Conservation (phyloP, 352 stramenopile species). For the Ophiocytium majus region DNA sequence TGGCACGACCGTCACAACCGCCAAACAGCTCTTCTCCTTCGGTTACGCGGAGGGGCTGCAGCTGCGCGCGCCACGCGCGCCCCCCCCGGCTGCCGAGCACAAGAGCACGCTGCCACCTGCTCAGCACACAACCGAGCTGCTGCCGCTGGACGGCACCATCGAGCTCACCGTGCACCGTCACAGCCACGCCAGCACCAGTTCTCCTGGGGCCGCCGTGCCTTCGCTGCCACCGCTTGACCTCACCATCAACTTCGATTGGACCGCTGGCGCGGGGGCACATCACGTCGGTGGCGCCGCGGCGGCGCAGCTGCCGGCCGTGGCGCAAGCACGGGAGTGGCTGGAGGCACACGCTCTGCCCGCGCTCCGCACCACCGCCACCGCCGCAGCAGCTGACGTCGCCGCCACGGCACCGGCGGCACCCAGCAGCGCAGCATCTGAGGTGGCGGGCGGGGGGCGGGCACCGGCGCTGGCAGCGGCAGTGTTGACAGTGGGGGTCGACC, state of each 20-base stretch:
- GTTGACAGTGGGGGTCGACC: too few relatives aligned
- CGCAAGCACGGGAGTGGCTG: background rate
- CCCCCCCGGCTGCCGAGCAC: background rate
- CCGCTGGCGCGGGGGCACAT: too few relatives aligned
- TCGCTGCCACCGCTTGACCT: background rate
- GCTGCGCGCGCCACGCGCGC: background rate
- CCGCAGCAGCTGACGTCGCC: too few relatives aligned
- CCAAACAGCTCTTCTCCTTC: slow-evolving; percentile 12
- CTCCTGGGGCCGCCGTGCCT: too few relatives aligned
- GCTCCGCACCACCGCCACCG: too few relatives aligned
- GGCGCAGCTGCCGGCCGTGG: background rate
- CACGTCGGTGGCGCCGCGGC: background rate
- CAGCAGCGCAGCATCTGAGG: too few relatives aligned
- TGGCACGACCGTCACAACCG: background rate
- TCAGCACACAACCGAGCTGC: background rate
- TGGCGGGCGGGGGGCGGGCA: too few relatives aligned
- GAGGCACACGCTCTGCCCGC: background rate
- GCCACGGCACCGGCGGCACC: too few relatives aligned
- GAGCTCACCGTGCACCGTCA: background rate
- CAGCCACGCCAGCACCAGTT: background rate
- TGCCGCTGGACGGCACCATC: slow-evolving; percentile 3
- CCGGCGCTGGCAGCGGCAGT: too few relatives aligned
- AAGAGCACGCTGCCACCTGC: too few relatives aligned
- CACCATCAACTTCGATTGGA: background rate
- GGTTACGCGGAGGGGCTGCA: background rate